Evolutionary conservation across 345 rosid species (phyloP), one percentile per base, ranked within the genome.

Genomic region (Passiflora organensis): DNA sequence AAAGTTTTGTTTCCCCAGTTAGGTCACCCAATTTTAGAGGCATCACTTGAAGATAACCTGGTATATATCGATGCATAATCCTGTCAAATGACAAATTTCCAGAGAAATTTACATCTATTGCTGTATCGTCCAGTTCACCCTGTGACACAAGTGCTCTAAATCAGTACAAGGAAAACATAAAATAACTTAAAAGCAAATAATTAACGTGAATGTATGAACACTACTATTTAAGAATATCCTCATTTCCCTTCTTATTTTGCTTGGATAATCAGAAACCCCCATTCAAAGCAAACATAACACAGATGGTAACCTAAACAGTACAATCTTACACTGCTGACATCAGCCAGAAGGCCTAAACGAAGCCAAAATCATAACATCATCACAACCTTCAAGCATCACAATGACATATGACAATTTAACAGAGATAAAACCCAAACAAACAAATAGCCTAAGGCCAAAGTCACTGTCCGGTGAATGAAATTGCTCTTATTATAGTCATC

Each of bases 101-200:
- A 36, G 96, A 91, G 64, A 91, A 86, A 82, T 91, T 91, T 58
- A 91, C 78, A 68, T 91, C 96, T 54, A 91, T 68, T 66, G 98
- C 93, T 1, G 87, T 24, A 66, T 88, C 95, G 80, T 91, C 98
- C 70, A 80, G 82, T 78, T 91, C 96, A 60, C 93, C 96, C 98
- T 91, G 85, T 49, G 47, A 58, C 21, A 56, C 18, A 56, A 36
- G 64, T 34, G 48, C 36, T 59, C 42, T 45, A 64, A 20, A 67
- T 70, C 34, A 80, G 61, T 60, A 64, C 38, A 50, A 56, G 43
- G 52, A 22, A 36, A 25, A 43, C 23, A 59, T 22, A 32, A 48
- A 51, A n/a, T n/a, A n/a, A 41, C 16, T 41, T 1, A 28, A 22
- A 16, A 15, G 37, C 42, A 60, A 43, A 42, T 23, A 19, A 13